phyloP scores from a whole-genome alignment of 306 rosid genomes.

The Cicer pinnatifidum region DNA sequence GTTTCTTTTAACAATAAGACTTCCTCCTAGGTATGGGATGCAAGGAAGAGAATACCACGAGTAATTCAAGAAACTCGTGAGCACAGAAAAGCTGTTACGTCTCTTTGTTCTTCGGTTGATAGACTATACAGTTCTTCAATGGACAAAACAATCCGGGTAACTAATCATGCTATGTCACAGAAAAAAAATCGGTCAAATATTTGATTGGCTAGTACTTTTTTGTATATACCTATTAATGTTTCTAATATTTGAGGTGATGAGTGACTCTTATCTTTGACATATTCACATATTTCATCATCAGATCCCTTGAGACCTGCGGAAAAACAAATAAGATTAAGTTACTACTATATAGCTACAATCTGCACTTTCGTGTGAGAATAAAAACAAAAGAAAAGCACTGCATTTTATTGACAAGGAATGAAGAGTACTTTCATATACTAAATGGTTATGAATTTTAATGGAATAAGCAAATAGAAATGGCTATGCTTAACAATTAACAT shows the following conservation, averaged over 20 bases:
- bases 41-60: conserved; percentile 64
- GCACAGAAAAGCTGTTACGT: conserved; percentile 85
- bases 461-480: conserved; percentile 26
- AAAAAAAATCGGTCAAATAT: conserved; percentile 31
- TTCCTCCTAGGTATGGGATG: conserved; percentile 81
- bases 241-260: conserved; percentile 25
- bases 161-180: conserved; percentile 29
- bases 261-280: background rate
- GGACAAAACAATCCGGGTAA: conserved; percentile 91
- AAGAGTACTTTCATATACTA: background rate
- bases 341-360: background rate
- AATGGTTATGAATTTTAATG: background rate
- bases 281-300: conserved; percentile 9
- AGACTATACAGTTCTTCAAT: conserved; percentile 80
- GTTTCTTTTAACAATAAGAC: conserved; percentile 26
- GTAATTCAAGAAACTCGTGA: conserved; percentile 81
- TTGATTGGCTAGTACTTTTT: conserved; percentile 18
- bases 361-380: background rate
- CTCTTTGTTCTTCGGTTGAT: conserved; percentile 67
- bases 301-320: conserved; percentile 20
- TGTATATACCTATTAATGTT: conserved; percentile 10
- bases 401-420: background rate
- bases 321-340: conserved; percentile 27
- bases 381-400: background rate
- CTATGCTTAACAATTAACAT: background rate